A percentile compares a stretch with the other conserved stretches of the same genome.
phyloP scores from a whole-genome alignment of 495 filamentous ascomycete species.

The Penicillium paxilli region DNA sequence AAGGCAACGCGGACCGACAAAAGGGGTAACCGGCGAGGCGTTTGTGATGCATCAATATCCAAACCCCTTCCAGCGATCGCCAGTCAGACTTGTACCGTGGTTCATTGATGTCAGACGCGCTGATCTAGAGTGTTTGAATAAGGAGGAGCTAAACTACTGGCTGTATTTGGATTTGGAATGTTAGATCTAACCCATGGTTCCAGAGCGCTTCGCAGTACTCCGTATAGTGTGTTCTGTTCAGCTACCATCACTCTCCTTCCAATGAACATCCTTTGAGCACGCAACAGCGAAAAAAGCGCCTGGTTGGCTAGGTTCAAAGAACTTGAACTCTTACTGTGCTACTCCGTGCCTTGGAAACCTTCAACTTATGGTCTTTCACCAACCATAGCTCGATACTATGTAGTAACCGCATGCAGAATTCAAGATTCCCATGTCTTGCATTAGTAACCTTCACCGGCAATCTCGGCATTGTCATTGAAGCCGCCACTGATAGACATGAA shows the following conservation, averaged over 20 bases:
- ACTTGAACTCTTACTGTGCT: too few species aligned
- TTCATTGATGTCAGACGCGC: slow-evolving; percentile 4
- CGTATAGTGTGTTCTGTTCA: too few species aligned
- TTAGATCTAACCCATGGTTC: not conserved
- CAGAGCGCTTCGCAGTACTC: not conserved
- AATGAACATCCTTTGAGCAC: not conserved
- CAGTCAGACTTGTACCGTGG: slow-evolving; percentile 4
- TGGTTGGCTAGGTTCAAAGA: not conserved
- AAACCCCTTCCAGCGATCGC: not conserved
- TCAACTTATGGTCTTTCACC: too few species aligned
- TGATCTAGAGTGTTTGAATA: not conserved
- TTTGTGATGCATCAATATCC: slow-evolving; percentile 1
- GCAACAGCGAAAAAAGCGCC: too few species aligned
- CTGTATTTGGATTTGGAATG: not conserved
- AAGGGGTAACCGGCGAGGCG: not conserved
- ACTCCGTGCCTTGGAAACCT: too few species aligned
- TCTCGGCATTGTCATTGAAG: not conserved
- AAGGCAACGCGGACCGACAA: not conserved
- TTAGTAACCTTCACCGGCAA: not conserved
- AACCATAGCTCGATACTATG: too few species aligned
- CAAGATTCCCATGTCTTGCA: not conserved
- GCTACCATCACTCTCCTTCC: not conserved
- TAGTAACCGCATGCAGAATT: too few species aligned
- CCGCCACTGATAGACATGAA: not conserved
- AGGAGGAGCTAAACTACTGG: not conserved